phyloP scores from a whole-genome alignment of 1,284 basidiomycete genomes.

The Melampsora allii-populina region DNA sequence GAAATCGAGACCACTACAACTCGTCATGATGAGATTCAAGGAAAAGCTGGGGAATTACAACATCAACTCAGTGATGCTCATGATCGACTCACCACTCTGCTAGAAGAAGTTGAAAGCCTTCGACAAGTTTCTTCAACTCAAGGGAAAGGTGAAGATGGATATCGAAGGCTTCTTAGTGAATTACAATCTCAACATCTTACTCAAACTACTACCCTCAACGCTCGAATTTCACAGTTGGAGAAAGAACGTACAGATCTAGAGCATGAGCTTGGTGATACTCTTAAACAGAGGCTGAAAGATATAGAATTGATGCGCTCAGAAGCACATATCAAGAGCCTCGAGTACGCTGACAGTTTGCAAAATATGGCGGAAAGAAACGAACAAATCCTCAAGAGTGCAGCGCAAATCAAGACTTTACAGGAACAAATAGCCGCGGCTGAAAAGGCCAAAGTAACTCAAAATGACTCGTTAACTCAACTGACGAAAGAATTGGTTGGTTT shows the following conservation, averaged over 20 bases:
- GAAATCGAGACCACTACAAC: constrained; percentile 17
- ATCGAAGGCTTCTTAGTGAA: not conserved
- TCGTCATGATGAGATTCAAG: constrained; percentile 30
- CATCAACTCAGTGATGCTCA: constrained; percentile 24
- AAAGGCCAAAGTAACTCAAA: not conserved
- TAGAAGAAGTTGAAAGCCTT: constrained; percentile 16
- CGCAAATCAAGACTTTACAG: constrained; percentile 11
- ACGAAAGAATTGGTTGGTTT: constrained; percentile 20
- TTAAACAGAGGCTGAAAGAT: constrained; percentile 16
- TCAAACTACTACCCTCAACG: not conserved
- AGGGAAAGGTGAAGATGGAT: constrained; percentile 3
- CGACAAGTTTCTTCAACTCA: not conserved
- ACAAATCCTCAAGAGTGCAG: constrained; percentile 16
- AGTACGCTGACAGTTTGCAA: constrained; percentile 35
- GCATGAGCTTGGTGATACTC: constrained; percentile 13
- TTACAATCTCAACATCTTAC: constrained; percentile 9
- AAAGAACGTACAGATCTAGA: constrained; percentile 38
- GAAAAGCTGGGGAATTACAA: constrained; percentile 15
- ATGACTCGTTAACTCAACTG: not conserved
- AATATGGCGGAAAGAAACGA: constrained; percentile 32
- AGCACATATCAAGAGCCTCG: constrained; percentile 13
- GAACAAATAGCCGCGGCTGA: constrained; percentile 4
- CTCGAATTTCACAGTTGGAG: constrained; percentile 26
- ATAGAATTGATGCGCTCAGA: constrained; percentile 12
- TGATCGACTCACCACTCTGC: constrained; percentile 19